Conservation (phyloP, 345 rosid genomes). For the Euphorbia tirucalli region DNA sequence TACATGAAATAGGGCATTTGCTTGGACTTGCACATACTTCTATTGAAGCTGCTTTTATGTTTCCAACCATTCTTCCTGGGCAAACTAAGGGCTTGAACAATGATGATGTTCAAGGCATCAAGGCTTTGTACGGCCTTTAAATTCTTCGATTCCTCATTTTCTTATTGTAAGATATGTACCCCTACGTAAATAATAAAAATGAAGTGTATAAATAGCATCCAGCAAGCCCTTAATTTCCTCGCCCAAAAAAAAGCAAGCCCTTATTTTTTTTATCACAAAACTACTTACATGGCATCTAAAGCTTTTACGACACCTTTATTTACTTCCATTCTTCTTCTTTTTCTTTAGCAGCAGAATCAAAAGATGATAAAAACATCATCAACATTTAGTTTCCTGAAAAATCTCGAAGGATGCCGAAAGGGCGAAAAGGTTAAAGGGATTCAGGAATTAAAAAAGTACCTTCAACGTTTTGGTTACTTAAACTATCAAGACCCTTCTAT, state of each 20-base stretch:
- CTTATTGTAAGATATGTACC: too few species aligned
- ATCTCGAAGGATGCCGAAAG: conserved; percentile 34
- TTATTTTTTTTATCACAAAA: too few species aligned
- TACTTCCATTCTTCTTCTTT: too few species aligned
- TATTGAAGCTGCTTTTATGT: conserved; percentile 33
- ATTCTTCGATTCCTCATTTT: too few species aligned
- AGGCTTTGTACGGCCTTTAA: conserved; percentile 13
- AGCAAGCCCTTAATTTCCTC: too few species aligned
- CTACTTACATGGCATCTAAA: too few species aligned
- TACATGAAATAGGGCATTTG: conserved; percentile 50
- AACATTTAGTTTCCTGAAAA: conserved; percentile 23
- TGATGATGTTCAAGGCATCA: conserved; percentile 38
- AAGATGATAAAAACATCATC: neutral
- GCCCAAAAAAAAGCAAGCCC: too few species aligned
- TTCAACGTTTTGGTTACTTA: conserved; percentile 38
- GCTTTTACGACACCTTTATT: too few species aligned
- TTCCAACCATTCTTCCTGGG: conserved; percentile 6
- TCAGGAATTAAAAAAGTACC: conserved; percentile 25
- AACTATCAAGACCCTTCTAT: too few species aligned
- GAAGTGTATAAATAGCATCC: too few species aligned
- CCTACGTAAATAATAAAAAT: too few species aligned
- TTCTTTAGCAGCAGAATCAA: too few species aligned
- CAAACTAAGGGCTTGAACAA: conserved; percentile 17
- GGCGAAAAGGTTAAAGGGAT: conserved; percentile 35
- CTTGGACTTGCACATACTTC: conserved; percentile 40